phyloP scores from a whole-genome alignment of 164 flowering plant species.

The Stephania japonica region DNA sequence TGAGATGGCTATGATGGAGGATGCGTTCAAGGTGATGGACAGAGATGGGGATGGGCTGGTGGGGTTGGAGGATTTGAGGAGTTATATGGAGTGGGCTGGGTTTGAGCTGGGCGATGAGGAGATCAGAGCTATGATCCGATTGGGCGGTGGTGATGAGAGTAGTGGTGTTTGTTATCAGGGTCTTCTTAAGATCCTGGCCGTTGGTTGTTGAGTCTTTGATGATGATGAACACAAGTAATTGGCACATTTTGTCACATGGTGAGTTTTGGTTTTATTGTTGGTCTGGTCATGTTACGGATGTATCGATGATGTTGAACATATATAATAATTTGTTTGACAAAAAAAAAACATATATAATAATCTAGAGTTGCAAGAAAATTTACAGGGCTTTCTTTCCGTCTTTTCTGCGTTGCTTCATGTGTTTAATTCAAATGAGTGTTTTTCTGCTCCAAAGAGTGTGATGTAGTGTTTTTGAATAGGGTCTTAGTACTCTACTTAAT shows the following conservation, averaged over 20 bases:
- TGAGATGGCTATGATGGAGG: slow-evolving; percentile 34
- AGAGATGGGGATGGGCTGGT: slow-evolving; percentile 81
- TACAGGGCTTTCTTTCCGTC: too few relatives aligned
- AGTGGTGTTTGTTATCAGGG: slow-evolving; percentile 55
- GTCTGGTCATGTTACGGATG: neutral
- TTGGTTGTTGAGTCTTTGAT: slow-evolving; percentile 16
- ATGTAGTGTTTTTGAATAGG: too few relatives aligned
- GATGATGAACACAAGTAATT: neutral
- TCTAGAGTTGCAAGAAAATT: too few relatives aligned
- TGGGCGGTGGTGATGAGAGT: slow-evolving; percentile 55
- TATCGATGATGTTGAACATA: neutral
- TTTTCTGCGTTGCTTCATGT: too few relatives aligned
- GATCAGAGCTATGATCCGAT: slow-evolving; percentile 54
- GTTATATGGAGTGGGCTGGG: slow-evolving; percentile 55
- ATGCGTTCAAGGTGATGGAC: slow-evolving; percentile 65
- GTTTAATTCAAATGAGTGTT: too few relatives aligned
- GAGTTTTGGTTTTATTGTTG: too few relatives aligned
- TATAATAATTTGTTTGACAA: too few relatives aligned
- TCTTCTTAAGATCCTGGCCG: slow-evolving; percentile 50
- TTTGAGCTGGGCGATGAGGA: slow-evolving; percentile 56
- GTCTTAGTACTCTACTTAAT: too few relatives aligned
- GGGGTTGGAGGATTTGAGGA: slow-evolving; percentile 57
- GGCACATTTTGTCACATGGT: too few relatives aligned
- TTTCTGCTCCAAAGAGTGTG: too few relatives aligned
- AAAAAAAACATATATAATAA: neutral